Evolutionary conservation across 192 early-diverging fungal genomes (phyloP).

Genomic region (Rhizophagus clarus): DNA sequence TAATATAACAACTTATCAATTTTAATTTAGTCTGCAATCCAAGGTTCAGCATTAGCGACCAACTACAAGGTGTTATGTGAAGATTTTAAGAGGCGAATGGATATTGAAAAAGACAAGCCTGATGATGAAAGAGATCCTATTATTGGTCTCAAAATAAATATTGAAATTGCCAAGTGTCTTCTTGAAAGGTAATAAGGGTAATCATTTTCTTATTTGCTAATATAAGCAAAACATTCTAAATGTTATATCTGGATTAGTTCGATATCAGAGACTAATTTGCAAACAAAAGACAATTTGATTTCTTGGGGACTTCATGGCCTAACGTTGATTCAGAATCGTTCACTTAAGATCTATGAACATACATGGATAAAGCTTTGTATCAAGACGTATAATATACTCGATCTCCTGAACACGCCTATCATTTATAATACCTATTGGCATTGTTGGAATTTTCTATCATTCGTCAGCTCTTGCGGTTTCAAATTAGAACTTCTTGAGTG

Average conservation of each 20-base stretch:
- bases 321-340: slow-evolving; percentile 1
- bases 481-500: background rate
- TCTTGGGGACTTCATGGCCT: slow-evolving; percentile 4
- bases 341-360: background rate
- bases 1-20: background rate
- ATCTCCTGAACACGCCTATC: background rate
- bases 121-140: background rate
- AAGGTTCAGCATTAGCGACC: background rate
- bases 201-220: background rate
- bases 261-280: background rate
- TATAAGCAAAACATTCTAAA: background rate
- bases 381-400: slow-evolving; percentile 5
- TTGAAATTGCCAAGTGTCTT: background rate
- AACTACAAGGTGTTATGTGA: background rate
- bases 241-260: background rate
- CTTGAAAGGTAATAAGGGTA: background rate
- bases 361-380: slow-evolving; percentile 2
- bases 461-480: background rate
- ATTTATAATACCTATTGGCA: slow-evolving; percentile 1
- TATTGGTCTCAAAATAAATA: slow-evolving; percentile 4
- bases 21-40: background rate
- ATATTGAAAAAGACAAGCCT: background rate
- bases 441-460: background rate
- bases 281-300: background rate
- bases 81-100: slow-evolving; percentile 5